Conservation (phyloP, 1,284 basidiomycete species). For the Ceratobasidium sp. region DNA sequence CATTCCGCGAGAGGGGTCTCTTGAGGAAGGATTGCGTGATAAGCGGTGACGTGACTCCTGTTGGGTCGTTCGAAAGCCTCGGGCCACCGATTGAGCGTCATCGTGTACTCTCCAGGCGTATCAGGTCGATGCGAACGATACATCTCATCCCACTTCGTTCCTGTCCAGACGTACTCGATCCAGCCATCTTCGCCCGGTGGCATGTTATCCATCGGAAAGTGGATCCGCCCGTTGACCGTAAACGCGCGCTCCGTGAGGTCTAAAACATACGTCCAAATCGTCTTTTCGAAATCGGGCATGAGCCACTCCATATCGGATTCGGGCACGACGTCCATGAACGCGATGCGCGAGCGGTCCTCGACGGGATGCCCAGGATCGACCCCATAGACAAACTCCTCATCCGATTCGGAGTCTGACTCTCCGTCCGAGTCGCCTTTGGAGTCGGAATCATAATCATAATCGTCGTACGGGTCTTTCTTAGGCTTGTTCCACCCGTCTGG, state of each 20-base stretch:
- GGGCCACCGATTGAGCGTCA: too few relatives aligned
- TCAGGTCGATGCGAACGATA: background rate
- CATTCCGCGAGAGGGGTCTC: background rate
- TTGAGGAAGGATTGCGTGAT: background rate
- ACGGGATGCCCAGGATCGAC: too few relatives aligned
- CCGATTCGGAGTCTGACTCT: background rate
- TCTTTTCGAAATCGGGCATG: background rate
- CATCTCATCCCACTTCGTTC: background rate
- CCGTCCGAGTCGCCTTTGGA: background rate
- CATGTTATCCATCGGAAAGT: constrained; percentile 7
- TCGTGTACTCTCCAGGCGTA: background rate
- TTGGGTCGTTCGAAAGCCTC: too few relatives aligned
- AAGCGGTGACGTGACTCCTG: background rate
- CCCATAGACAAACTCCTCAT: too few relatives aligned
- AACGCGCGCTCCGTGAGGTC: constrained; percentile 9
- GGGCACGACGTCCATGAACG: background rate
- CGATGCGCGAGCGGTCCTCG: background rate
- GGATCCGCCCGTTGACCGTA: background rate
- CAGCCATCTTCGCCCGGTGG: background rate
- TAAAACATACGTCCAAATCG: constrained; percentile 7
- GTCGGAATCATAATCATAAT: background rate
- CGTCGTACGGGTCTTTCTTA: too few relatives aligned
- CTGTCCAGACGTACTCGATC: background rate
- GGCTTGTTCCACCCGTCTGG: too few relatives aligned
- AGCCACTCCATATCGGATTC: background rate